Base-by-base conservation (phyloP, 805 yeast species). In the Saccharomyces kudriavzevii region DNA sequence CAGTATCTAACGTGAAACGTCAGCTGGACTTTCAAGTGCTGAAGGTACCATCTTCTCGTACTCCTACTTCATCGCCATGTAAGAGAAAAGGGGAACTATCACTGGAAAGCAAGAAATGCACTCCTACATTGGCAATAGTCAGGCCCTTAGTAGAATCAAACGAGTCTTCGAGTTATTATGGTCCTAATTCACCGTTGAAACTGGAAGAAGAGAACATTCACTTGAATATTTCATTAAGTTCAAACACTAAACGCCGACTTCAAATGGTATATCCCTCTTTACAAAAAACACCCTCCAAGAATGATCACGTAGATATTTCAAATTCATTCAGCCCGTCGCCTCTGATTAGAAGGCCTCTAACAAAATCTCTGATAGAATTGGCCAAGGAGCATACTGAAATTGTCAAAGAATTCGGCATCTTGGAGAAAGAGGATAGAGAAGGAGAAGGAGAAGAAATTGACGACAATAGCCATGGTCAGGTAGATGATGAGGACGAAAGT, bases 181-280 rank as follows among this genome's bases (percentile, higher is more conserved):
- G 70, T 0, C 71, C 71, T 5, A 65, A 62, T 47, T 60, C 67
- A 9, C 66, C 68, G 9, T 28, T 64, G 49, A 56, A 67, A 63
- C 40, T 65, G 69, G 57, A 71, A 70, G 56, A 71, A 70, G 59
- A 68, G 55, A 52, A 72, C 62, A 49, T 65, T 8, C 71, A 69
- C 14, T 68, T 74, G 50, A 66, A 72, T 52, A 66, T 68, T 40
- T 62, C 68, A 8, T 60, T 69, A 51, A 56, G 65, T 27, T 66
- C 61, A 9, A 62, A 59, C 10, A 46, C 57, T 52, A 48, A 56
- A 31, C 61, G 62, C 2, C 29, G 45, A 17, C 25, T 35, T 6
- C 43, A 35, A 17, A 35, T 35, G 24, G 17, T 9, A 48, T n/a
- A 20, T 6, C 51, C 57, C 25, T 56, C 58, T 17, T 45, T 50